Evolutionary conservation across 495 filamentous ascomycete species (phyloP).

Genomic region (Aspergillus homomorphus): DNA sequence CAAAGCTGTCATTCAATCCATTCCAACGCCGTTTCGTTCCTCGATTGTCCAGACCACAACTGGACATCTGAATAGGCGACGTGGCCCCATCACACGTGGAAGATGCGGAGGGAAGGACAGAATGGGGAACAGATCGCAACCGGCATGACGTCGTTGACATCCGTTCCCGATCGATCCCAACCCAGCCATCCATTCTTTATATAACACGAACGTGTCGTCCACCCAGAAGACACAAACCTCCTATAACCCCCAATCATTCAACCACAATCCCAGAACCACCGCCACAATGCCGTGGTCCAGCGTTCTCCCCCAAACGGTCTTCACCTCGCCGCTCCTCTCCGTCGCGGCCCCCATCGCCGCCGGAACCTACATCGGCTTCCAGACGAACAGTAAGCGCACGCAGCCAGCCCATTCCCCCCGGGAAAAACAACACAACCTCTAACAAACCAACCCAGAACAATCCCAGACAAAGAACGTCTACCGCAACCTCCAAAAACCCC

Average conservation of each 20-base stretch:
- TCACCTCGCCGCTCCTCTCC: slow-evolving; percentile 34
- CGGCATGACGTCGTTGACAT: neutral
- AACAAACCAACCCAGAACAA: slow-evolving; percentile 33
- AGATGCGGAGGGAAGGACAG: neutral
- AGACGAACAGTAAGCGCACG: slow-evolving; percentile 32
- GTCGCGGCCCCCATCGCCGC: slow-evolving; percentile 33
- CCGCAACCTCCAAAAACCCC: slow-evolving; percentile 69
- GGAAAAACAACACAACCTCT: slow-evolving; percentile 3
- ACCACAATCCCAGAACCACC: neutral
- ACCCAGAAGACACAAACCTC: too few species aligned
- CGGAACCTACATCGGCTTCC: slow-evolving; percentile 31
- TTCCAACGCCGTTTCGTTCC: too few species aligned
- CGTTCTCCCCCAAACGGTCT: slow-evolving; percentile 32
- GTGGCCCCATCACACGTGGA: neutral
- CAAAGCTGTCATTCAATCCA: too few species aligned
- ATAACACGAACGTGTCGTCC: too few species aligned
- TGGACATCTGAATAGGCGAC: too few species aligned
- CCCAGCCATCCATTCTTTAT: neutral
- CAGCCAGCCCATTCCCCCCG: neutral
- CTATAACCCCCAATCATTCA: neutral
- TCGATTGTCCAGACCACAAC: too few species aligned
- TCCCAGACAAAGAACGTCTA: slow-evolving; percentile 62
- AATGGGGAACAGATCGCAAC: neutral
- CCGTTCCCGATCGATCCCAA: neutral
- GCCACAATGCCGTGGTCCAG: slow-evolving; percentile 37